A percentile compares a stretch with the other conserved stretches of the same genome.
Evolutionary conservation across 805 yeast genomes (phyloP).

Genomic region (Kodamaea neixiangensis): DNA sequence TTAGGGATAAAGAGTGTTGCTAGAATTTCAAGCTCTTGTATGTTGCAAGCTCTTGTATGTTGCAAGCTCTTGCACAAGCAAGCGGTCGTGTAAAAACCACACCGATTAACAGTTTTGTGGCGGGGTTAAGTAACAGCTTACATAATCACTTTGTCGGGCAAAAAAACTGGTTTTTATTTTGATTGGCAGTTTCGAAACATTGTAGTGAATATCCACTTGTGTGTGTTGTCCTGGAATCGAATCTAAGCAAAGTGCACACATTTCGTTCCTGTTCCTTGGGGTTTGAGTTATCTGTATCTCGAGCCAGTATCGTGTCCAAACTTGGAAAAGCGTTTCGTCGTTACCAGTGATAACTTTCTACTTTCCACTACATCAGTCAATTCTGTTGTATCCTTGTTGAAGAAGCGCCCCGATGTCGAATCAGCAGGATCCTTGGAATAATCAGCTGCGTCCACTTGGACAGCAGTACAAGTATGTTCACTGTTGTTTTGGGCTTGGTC

Average conservation of each 20-base stretch:
- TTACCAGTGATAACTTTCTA: neutral
- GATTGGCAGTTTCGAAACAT: constrained; percentile 3
- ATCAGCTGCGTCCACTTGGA: constrained; percentile 43
- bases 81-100: too few relatives aligned
- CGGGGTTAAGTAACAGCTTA: too few relatives aligned
- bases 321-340: neutral
- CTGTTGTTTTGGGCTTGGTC: neutral
- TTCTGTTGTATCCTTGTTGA: neutral
- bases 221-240: neutral
- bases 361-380: neutral
- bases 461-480: constrained; percentile 40
- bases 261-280: neutral
- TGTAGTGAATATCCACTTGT: neutral
- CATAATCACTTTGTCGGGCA: neutral
- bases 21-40: too few relatives aligned
- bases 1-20: too few relatives aligned
- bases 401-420: constrained; percentile 30
- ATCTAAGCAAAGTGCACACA: neutral
- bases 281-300: neutral
- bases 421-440: constrained; percentile 45
- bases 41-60: too few relatives aligned
- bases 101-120: too few relatives aligned
- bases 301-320: neutral
- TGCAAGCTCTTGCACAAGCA: too few relatives aligned
- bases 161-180: neutral